These are phyloP conservation scores for Candolleomyces eurysporus DNA, from an alignment of 768 basidiomycete species.

Conservation along the genomic window DNA sequence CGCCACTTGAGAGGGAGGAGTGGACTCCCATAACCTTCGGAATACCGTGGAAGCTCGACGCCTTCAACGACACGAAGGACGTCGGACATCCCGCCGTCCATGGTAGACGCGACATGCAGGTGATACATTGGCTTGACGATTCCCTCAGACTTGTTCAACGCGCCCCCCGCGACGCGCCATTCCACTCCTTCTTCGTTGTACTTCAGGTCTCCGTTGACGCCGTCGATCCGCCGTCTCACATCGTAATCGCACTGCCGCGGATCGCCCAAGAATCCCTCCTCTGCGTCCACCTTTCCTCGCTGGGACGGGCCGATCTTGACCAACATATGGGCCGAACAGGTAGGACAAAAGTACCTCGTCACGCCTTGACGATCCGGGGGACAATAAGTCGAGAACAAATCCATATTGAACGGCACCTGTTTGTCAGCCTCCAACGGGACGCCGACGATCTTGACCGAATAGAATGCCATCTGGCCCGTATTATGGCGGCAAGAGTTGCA, in stretches of 20 bases:
- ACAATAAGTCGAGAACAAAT: not conserved
- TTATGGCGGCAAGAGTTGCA: slow-evolving; percentile 22
- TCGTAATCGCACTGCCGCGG: not conserved
- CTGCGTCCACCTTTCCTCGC: not conserved
- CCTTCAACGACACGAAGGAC: slow-evolving; percentile 13
- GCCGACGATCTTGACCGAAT: slow-evolving; percentile 9
- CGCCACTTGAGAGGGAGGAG: slow-evolving; percentile 16
- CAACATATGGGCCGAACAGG: slow-evolving; percentile 28
- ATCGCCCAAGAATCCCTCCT: not conserved
- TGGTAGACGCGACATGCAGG: slow-evolving; percentile 17
- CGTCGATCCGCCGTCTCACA: not conserved
- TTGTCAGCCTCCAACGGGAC: not conserved
- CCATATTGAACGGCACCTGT: slow-evolving; percentile 9
- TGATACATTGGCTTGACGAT: slow-evolving; percentile 21
- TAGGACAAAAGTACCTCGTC: slow-evolving; percentile 23
- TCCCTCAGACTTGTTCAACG: slow-evolving; percentile 19
- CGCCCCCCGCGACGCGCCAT: slow-evolving; percentile 5
- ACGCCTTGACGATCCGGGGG: not conserved
- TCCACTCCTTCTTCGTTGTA: not conserved
- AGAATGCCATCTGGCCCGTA: slow-evolving; percentile 18
- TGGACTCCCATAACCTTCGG: not conserved
- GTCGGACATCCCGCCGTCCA: slow-evolving; percentile 23
- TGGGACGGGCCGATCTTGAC: not conserved
- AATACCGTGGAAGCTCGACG: slow-evolving; percentile 16
- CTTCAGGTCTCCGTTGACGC: not conserved